Evolutionary conservation across 441 rosid species (phyloP).

Genomic region (Syzygium syzygioides): DNA sequence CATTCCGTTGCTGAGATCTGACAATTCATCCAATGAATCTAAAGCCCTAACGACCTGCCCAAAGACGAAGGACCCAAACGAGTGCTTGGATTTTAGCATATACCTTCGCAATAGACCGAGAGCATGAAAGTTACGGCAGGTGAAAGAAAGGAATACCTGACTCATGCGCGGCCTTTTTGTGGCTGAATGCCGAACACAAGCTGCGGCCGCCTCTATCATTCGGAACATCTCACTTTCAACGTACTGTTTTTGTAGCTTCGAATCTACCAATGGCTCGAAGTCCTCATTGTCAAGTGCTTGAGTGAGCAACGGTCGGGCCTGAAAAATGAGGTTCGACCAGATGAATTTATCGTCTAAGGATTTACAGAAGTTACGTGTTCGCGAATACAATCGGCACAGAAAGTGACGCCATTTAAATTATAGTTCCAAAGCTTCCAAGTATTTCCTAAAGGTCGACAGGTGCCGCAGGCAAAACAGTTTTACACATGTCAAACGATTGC

Average conservation of each 20-base stretch:
- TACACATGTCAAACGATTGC: neutral
- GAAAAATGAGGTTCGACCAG: slow-evolving; percentile 1
- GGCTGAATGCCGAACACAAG: slow-evolving; percentile 87
- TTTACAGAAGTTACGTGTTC: neutral
- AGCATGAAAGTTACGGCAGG: neutral
- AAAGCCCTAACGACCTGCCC: slow-evolving; percentile 81
- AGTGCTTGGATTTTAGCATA: neutral
- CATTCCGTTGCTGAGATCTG: slow-evolving; percentile 85
- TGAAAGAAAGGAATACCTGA: slow-evolving; percentile 32
- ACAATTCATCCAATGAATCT: slow-evolving; percentile 49
- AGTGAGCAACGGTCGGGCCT: slow-evolving; percentile 79
- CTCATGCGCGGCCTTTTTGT: slow-evolving; percentile 82
- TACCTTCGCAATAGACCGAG: neutral
- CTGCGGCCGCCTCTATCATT: slow-evolving; percentile 94
- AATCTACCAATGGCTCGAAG: slow-evolving; percentile 60
- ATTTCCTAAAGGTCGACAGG: neutral
- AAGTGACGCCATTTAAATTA: neutral
- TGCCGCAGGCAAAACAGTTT: neutral
- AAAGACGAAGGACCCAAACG: neutral
- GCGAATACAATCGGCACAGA: neutral
- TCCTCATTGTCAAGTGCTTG: slow-evolving; percentile 72
- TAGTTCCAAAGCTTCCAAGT: neutral
- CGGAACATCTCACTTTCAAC: slow-evolving; percentile 65
- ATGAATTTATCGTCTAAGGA: neutral
- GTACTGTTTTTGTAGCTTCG: slow-evolving; percentile 54